Base-by-base conservation (phyloP, 208 protist species). In the Leishmania arabica region DNA sequence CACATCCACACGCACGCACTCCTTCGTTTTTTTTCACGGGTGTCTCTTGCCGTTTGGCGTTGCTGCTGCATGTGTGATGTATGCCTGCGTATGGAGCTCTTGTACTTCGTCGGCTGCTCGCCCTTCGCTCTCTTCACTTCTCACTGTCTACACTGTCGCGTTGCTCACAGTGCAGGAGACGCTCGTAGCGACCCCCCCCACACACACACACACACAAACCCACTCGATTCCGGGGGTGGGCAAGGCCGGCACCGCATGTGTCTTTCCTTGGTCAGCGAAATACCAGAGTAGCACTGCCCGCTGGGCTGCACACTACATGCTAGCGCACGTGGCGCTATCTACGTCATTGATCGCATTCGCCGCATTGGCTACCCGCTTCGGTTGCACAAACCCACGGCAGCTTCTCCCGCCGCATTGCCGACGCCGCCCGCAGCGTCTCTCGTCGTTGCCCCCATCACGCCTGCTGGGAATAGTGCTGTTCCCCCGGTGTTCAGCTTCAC, bases 261-360 rank as follows among this genome's bases (percentile, higher is more conserved):
- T 53, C 79, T 83, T 74, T 75, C 79, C 72, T 51, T 83, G 1
- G 65, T 75, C 4, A 49, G 79, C 11, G 62, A 83, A 53, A 47
- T 62, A 53, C 79, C 79, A n/a, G 62, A 73, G 70, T 15, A 53
- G 79, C 65, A 78, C 51, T 83, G 62, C 64, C 73, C 79, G 11
- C 79, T 60, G 13, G 79, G 73, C 42, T 78, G 80, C 80, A 79
- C 80, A 21, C 54, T 69, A 47, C 73, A 73, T 1, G 54, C 73
- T 37, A 66, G 71, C 34, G 56, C 80, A 69, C 75, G 60, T 15
- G 75, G 66, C n/a, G 40, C 66, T 69, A 79, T 84, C 64, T 79
- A 79, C 68, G 75, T 84, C 54, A 77, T 76, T 47, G 73, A 84
- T 70, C 80, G 76, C 75, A 69, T 84, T 6, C 75, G 54, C n/a